These are phyloP conservation scores for Puccinia triticina DNA, from an alignment of 1,284 basidiomycete species.

Conservation along the genomic window DNA sequence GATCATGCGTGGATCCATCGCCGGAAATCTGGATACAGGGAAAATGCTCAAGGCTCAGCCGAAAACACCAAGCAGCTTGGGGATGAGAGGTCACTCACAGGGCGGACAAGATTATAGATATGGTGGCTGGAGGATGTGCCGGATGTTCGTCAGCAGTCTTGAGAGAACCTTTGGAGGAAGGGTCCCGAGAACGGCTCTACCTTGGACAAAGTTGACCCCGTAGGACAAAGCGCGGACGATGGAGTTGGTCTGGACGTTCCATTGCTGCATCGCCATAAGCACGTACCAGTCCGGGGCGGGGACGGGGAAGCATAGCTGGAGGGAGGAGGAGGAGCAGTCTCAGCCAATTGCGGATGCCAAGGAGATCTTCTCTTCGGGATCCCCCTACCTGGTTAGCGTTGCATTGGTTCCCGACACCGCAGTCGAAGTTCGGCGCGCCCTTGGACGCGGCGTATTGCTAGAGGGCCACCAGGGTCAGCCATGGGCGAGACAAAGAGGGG, in stretches of 20 bases:
- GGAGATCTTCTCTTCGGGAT: neutral
- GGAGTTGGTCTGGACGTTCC: conserved; percentile 42
- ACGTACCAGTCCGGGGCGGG: conserved; percentile 45
- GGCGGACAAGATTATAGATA: conserved; percentile 29
- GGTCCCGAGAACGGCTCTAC: conserved; percentile 1
- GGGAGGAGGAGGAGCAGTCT: neutral
- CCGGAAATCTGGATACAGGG: conserved; percentile 38
- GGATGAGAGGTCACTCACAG: neutral
- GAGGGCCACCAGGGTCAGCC: neutral
- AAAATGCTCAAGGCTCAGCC: neutral
- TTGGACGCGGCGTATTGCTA: conserved; percentile 43
- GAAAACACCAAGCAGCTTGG: neutral
- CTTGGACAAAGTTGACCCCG: conserved; percentile 46
- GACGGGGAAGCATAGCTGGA: conserved; percentile 37
- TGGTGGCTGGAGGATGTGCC: neutral
- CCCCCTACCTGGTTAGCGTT: neutral
- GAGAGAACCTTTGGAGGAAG: neutral
- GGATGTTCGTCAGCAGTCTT: neutral
- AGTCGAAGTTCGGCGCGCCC: conserved; percentile 31
- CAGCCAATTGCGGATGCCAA: neutral
- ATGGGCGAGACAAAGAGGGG: neutral
- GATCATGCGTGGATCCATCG: conserved; percentile 16
- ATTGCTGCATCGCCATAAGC: conserved; percentile 45
- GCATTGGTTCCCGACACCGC: conserved; percentile 40
- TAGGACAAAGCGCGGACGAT: conserved; percentile 26